Percentiles rank a stretch among this genome's conserved stretches.
phyloP scores from a whole-genome alignment of 108 stramenopile species.

The Craspedostauros australis region DNA sequence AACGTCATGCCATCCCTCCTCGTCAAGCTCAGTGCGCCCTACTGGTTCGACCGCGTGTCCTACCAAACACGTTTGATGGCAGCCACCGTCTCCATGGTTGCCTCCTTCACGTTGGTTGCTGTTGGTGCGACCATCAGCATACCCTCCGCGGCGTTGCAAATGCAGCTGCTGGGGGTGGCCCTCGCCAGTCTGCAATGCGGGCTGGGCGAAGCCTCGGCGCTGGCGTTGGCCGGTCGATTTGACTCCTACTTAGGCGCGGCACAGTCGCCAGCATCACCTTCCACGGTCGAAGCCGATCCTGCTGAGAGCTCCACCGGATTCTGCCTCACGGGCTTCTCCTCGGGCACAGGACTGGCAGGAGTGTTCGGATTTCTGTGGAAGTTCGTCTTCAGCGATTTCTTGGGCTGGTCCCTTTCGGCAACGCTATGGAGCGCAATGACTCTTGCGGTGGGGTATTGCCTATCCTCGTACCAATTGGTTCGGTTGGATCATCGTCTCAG shows the following conservation, averaged over 20 bases:
- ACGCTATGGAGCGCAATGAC: slow-evolving; percentile 18
- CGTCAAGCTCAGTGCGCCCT: slow-evolving; percentile 59
- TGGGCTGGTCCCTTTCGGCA: slow-evolving; percentile 15
- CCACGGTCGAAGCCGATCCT: neutral
- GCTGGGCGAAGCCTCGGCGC: slow-evolving; percentile 81
- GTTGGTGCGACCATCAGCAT: slow-evolving; percentile 5
- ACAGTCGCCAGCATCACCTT: neutral
- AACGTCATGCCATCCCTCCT: slow-evolving; percentile 57
- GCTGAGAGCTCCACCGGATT: neutral
- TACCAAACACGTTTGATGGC: slow-evolving; percentile 48
- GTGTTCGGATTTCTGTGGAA: slow-evolving; percentile 71
- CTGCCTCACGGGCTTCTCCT: slow-evolving; percentile 66
- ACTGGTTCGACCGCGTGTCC: slow-evolving; percentile 76
- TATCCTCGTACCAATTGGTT: too few species aligned
- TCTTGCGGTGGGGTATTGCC: slow-evolving; percentile 21
- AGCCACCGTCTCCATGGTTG: slow-evolving; percentile 43
- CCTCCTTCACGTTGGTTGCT: slow-evolving; percentile 43
- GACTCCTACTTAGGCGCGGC: too few species aligned
- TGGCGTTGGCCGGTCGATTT: slow-evolving; percentile 70
- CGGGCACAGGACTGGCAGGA: slow-evolving; percentile 78
- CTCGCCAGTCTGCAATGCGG: slow-evolving; percentile 58
- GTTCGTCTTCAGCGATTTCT: slow-evolving; percentile 21
- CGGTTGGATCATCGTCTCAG: too few species aligned
- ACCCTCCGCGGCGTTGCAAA: neutral
- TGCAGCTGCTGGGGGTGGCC: slow-evolving; percentile 75